These are phyloP conservation scores for Akanthomyces uredinophilus DNA, from an alignment of 2,329 filamentous ascomycete genomes.

Conservation along the genomic window DNA sequence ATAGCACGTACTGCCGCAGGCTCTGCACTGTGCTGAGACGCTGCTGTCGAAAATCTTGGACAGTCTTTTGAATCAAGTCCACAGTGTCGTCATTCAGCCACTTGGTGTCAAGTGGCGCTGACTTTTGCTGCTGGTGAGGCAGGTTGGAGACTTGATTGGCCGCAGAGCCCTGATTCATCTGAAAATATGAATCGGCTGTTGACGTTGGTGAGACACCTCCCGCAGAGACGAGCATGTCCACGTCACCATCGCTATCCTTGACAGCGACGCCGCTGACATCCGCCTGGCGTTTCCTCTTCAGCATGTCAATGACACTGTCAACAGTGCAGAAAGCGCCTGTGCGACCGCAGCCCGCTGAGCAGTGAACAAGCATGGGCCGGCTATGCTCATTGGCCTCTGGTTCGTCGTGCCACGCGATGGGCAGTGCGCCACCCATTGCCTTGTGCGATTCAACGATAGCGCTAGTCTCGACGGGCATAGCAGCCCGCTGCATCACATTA, in stretches of 20 bases:
- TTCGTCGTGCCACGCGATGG: slow-evolving; percentile 50
- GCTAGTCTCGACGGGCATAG: slow-evolving; percentile 42
- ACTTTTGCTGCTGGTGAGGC: slow-evolving; percentile 2
- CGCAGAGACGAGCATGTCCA: slow-evolving; percentile 36
- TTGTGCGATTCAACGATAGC: slow-evolving; percentile 29
- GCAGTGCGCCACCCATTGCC: slow-evolving; percentile 23
- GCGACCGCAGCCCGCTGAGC: slow-evolving; percentile 89
- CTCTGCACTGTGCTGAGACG: slow-evolving; percentile 96
- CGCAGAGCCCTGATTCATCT: slow-evolving; percentile 1
- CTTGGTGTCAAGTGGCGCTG: slow-evolving; percentile 38
- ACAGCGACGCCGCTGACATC: slow-evolving; percentile 22
- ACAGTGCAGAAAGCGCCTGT: slow-evolving; percentile 97
- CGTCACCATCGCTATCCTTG: slow-evolving; percentile 38
- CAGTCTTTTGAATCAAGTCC: slow-evolving; percentile 80
- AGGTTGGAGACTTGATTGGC: slow-evolving; percentile 3
- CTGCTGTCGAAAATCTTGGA: slow-evolving; percentile 85
- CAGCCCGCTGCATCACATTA: slow-evolving; percentile 64
- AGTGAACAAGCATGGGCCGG: slow-evolving; percentile 85
- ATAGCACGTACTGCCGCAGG: slow-evolving; percentile 86
- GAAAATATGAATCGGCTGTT: slow-evolving; percentile 11
- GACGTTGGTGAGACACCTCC: slow-evolving; percentile 26
- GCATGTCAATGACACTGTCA: slow-evolving; percentile 91
- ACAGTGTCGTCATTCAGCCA: slow-evolving; percentile 68
- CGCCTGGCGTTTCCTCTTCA: slow-evolving; percentile 70
- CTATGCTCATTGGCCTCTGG: slow-evolving; percentile 48